These are phyloP conservation scores for Aspergillus tamarii DNA, from an alignment of 2,329 filamentous ascomycete species.

Conservation along the genomic window DNA sequence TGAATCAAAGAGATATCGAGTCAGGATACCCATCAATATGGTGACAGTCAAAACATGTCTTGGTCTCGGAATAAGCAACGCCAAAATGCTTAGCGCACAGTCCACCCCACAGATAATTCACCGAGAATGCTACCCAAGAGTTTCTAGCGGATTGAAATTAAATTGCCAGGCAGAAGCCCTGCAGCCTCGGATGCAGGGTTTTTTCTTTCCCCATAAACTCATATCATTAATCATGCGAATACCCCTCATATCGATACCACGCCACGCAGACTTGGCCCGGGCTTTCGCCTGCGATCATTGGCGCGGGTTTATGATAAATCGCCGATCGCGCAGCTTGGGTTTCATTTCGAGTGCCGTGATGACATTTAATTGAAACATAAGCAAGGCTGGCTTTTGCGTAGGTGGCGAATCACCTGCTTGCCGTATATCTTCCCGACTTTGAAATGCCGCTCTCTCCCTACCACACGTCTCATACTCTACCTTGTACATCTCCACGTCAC, in stretches of 20 bases:
- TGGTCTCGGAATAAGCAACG: constrained; percentile 6
- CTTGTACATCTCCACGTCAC: neutral
- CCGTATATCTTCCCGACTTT: neutral
- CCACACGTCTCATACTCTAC: neutral
- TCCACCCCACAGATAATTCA: neutral
- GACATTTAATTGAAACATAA: neutral
- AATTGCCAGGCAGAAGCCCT: constrained; percentile 5
- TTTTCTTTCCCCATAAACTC: neutral
- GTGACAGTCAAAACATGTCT: neutral
- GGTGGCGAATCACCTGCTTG: neutral
- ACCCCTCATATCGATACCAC: neutral
- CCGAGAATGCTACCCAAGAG: neutral
- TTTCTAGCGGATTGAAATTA: constrained; percentile 1
- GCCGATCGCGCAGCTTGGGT: neutral
- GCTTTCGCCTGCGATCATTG: neutral
- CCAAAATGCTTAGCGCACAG: constrained; percentile 4
- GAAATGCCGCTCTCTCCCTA: neutral
- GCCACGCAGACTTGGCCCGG: constrained; percentile 1
- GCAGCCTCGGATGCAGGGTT: neutral
- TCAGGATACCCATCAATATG: neutral
- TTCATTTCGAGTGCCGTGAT: neutral
- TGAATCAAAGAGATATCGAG: neutral
- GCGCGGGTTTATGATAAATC: neutral
- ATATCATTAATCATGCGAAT: neutral
- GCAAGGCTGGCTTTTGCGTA: neutral